A percentile compares a stretch with the other conserved stretches of the same genome.
phyloP scores from a whole-genome alignment of 371 early-diverging fungal genomes.

The Lichtheimia hyalospora region DNA sequence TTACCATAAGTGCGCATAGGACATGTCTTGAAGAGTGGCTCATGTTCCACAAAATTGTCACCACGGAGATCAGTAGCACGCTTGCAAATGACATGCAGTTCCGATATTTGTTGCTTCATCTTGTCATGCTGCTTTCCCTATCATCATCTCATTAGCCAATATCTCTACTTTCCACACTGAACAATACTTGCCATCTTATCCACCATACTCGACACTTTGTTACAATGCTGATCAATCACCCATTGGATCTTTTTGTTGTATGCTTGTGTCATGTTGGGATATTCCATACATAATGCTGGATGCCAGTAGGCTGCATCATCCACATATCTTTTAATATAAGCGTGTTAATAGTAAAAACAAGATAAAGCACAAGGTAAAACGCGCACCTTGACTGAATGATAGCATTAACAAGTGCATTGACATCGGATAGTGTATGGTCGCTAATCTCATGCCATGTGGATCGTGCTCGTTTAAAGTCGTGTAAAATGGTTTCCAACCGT shows the following conservation, averaged over 20 bases:
- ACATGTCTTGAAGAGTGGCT: constrained; percentile 37
- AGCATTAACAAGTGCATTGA: constrained; percentile 36
- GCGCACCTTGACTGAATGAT: constrained; percentile 39
- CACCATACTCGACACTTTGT: constrained; percentile 19
- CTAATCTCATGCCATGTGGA: constrained; percentile 42
- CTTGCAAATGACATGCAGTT: constrained; percentile 21
- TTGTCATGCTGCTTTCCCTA: constrained; percentile 38
- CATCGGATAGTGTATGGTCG: constrained; percentile 31
- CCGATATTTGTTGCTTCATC: constrained; percentile 27
- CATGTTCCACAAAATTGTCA: constrained; percentile 11
- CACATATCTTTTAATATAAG: constrained; percentile 28
- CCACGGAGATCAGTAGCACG: constrained; percentile 15
- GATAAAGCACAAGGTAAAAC: not conserved
- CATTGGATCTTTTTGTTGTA: constrained; percentile 33
- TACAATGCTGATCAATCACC: constrained; percentile 20
- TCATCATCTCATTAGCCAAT: not conserved
- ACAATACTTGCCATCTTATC: constrained; percentile 28
- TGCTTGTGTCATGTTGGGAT: constrained; percentile 30
- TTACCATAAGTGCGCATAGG: constrained; percentile 34
- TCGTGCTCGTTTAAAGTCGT: constrained; percentile 36
- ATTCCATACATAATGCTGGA: constrained; percentile 26
- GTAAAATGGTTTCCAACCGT: constrained; percentile 27
- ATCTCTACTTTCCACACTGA: not conserved
- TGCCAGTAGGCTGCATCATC: constrained; percentile 51
- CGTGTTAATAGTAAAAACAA: not conserved